Evolutionary conservation across 75 land plant species (phyloP).

Genomic region (Cryptomeria japonica): DNA sequence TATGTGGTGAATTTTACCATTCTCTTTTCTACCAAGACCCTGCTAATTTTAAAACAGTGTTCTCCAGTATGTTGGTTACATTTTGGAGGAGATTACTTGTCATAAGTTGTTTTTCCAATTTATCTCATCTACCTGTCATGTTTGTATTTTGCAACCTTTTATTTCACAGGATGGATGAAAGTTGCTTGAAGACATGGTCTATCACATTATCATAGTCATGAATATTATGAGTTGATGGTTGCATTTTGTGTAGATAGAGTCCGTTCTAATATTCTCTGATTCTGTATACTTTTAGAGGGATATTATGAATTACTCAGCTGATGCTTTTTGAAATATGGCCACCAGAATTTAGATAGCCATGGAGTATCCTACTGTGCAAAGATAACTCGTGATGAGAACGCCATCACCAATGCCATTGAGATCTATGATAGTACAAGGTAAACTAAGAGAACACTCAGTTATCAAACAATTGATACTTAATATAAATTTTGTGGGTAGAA

Average conservation of each 20-base stretch:
- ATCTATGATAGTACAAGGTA: slow-evolving; percentile 64
- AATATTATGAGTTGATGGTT: neutral
- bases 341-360: slow-evolving; percentile 64
- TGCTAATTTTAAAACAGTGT: neutral
- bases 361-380: slow-evolving; percentile 82
- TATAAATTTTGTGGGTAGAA: neutral
- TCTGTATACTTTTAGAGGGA: neutral
- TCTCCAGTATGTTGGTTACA: neutral
- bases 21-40: neutral
- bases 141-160: neutral
- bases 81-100: neutral
- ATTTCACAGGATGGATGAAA: neutral
- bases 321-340: slow-evolving; percentile 8
- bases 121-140: neutral
- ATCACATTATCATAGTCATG: neutral
- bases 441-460: neutral
- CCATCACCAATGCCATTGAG: slow-evolving; percentile 92
- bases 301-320: neutral
- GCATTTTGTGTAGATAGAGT: neutral
- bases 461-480: neutral
- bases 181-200: neutral
- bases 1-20: neutral
- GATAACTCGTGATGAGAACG: slow-evolving; percentile 92
- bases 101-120: neutral
- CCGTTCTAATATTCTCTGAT: neutral